Evolutionary conservation across 139 green algal genomes (phyloP), one percentile per base, ranked within the genome.

Genomic region (Haematococcus sp.): DNA sequence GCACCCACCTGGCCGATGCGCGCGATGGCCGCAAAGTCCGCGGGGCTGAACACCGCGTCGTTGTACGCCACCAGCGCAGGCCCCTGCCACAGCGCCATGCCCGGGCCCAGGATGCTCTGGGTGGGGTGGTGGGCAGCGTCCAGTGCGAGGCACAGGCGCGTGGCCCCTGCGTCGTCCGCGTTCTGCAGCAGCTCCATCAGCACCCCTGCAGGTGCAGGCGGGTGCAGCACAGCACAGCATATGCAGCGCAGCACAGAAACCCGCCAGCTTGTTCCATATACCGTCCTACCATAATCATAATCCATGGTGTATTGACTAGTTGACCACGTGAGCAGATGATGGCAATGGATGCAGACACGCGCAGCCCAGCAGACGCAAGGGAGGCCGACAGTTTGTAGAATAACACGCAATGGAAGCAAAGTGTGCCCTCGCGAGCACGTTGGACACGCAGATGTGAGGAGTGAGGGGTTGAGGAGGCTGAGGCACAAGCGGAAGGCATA

Each of bases 181-280:
- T 96, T 96, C 76, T 96, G 89, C 28, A 95, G 76, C 65, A 95
- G 84, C 84, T 95, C 91, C 60, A 88, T 81, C 27, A 94, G 68
- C 44, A 94, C 79, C 7, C 89, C 89, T 81, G 75, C 0, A 31
- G 40, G 40, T 49, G 40, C 11, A 49, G 40, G 40, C 40, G n/a
- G n/a, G n/a, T n/a, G n/a, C n/a, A n/a, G n/a, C n/a, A n/a, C n/a
- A n/a, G n/a, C n/a, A n/a, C n/a, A n/a, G n/a, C n/a, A n/a, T n/a
- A n/a, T n/a, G n/a, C n/a, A n/a, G n/a, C n/a, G n/a, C n/a, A n/a
- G n/a, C n/a, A n/a, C n/a, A n/a, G n/a, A n/a, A n/a, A n/a, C n/a
- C n/a, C n/a, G n/a, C n/a, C 15, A 55, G 46, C 46, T 23, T 55
- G 15, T 55, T 15, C 15, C 46, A 55, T 55, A 15, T 55, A 17